Conservation (phyloP, 75 land plant species). For the Cryptomeria japonica region DNA sequence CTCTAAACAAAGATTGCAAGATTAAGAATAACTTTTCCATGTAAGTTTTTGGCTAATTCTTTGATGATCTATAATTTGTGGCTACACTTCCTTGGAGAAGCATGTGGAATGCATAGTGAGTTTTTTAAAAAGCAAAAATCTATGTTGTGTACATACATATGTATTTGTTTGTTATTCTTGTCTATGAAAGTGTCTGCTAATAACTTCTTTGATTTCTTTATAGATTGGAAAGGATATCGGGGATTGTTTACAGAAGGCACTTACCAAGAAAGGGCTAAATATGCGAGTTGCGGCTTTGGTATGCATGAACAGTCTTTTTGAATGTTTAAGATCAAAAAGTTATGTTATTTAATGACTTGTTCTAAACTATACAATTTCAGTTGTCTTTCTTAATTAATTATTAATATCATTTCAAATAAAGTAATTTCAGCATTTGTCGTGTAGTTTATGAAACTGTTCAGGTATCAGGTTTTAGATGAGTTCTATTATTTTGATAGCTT, state of each 20-base stretch:
- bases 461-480: neutral
- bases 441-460: neutral
- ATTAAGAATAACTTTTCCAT: neutral
- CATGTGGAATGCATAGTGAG: neutral
- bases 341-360: neutral
- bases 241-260: constrained; percentile 61
- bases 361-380: neutral
- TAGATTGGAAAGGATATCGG: constrained; percentile 86
- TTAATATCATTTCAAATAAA: neutral
- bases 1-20: neutral
- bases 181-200: neutral
- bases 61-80: neutral
- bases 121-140: neutral
- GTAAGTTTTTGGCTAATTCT: neutral
- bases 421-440: neutral
- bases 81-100: neutral
- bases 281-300: constrained; percentile 85
- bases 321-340: neutral
- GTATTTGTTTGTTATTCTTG: neutral
- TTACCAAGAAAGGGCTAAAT: constrained; percentile 52
- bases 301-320: constrained; percentile 14
- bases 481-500: neutral
- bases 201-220: constrained; percentile 7
- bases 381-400: neutral
- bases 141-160: neutral